Conservation (phyloP, 495 filamentous ascomycete genomes). For the Thozetella sp. region DNA sequence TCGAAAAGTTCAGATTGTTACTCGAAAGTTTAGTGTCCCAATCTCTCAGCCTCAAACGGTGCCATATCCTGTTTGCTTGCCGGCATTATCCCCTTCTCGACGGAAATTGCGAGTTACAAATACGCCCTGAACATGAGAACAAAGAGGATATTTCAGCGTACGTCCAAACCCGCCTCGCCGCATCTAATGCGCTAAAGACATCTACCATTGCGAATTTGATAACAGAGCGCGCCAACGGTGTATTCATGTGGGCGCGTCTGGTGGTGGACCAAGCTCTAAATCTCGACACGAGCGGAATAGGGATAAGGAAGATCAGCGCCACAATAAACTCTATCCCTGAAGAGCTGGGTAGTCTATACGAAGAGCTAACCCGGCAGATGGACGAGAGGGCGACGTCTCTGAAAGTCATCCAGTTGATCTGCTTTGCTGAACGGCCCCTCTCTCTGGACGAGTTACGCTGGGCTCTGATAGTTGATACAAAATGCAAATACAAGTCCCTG, state of each 20-base stretch:
- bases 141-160: neutral
- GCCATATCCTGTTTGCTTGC: neutral
- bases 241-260: too few species aligned
- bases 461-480: neutral
- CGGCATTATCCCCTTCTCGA: neutral
- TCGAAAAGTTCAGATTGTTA: neutral
- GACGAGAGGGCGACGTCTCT: neutral
- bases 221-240: neutral
- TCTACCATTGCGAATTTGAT: neutral
- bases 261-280: too few species aligned
- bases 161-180: neutral
- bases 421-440: neutral
- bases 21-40: neutral
- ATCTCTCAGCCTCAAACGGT: neutral
- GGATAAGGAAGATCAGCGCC: too few species aligned
- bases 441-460: neutral
- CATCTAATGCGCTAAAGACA: neutral
- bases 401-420: neutral
- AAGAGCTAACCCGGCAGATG: neutral
- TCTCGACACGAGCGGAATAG: too few species aligned
- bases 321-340: neutral
- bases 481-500: neutral
- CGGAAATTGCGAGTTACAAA: neutral
- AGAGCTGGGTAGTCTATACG: neutral
- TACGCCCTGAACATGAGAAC: neutral